Evolutionary conservation across 352 stramenopile species (phyloP).

Genomic region (Labyrinthula sp.): DNA sequence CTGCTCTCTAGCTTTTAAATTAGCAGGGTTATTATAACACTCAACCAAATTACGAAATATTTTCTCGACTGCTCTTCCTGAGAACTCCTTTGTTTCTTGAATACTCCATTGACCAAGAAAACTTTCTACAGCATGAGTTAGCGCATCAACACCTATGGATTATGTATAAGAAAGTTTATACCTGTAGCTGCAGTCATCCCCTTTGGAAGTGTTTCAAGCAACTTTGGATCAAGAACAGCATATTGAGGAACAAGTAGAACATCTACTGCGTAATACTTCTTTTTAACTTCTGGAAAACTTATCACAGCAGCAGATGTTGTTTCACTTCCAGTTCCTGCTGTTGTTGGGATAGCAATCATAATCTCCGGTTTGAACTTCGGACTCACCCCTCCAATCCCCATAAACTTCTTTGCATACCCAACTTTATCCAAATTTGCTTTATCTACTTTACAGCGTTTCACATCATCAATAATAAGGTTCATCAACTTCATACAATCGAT

Average conservation of each 20-base stretch:
- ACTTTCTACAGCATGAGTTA: constrained; percentile 22
- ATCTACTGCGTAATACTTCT: constrained; percentile 22
- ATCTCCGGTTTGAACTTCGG: background rate
- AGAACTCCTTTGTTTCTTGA: constrained; percentile 3
- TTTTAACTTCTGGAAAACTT: constrained; percentile 1
- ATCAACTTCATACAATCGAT: constrained; percentile 20
- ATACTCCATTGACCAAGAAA: constrained; percentile 16
- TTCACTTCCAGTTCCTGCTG: constrained; percentile 12
- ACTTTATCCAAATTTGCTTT: background rate
- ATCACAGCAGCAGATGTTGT: constrained; percentile 19
- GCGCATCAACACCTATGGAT: too few relatives aligned
- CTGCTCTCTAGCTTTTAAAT: constrained; percentile 7
- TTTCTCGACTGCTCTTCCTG: background rate
- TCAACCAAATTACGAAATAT: constrained; percentile 15
- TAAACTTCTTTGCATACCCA: constrained; percentile 2
- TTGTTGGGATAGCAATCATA: constrained; percentile 22
- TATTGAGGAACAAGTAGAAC: constrained; percentile 12
- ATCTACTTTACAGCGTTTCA: background rate
- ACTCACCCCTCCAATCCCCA: too few relatives aligned
- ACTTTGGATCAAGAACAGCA: constrained; percentile 22
- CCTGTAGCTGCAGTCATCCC: constrained; percentile 11
- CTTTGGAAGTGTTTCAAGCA: constrained; percentile 12
- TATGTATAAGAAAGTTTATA: too few relatives aligned
- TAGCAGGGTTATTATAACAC: constrained; percentile 4
- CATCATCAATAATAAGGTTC: too few relatives aligned